Percentiles rank a stretch among this genome's conserved stretches.
Conservation (phyloP, 2,329 filamentous ascomycete genomes). For the Ophiostoma montium region DNA sequence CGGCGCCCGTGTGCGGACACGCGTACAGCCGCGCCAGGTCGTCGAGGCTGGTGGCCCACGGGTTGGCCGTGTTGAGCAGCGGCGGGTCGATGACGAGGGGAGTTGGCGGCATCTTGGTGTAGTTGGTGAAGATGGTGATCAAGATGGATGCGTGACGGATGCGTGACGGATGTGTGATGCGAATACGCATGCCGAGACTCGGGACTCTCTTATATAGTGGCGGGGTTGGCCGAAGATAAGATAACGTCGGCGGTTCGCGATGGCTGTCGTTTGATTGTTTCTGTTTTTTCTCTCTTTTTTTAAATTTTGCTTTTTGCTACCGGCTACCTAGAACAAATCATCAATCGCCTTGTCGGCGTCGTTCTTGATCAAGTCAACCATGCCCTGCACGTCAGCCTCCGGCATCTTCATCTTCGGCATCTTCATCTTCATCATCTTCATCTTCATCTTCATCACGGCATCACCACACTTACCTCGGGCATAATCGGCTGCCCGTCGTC, state of each 20-base stretch:
- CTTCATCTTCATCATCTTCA: no score
- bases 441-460: no score
- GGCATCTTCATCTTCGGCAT: not conserved
- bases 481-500: constrained; percentile 69
- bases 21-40: constrained; percentile 49
- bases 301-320: not conserved
- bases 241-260: not conserved
- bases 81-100: constrained; percentile 44
- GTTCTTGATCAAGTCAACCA: constrained; percentile 84
- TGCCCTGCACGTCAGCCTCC: constrained; percentile 45
- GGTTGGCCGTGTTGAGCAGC: constrained; percentile 60
- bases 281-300: not conserved
- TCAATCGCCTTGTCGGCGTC: constrained; percentile 87
- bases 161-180: not conserved
- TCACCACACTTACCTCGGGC: constrained; percentile 52
- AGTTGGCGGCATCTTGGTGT: constrained; percentile 22
- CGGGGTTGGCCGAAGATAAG: constrained; percentile 16
- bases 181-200: no score
- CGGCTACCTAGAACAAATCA: constrained; percentile 56
- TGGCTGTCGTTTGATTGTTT: not conserved
- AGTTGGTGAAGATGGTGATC: no score
- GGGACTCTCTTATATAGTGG: no score
- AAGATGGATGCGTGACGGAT: not conserved
- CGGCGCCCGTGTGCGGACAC: constrained; percentile 51
- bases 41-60: constrained; percentile 55